Evolutionary conservation across 768 basidiomycete genomes (phyloP), one percentile per base, ranked within the genome.

Genomic region (Leccinellum luteum): DNA sequence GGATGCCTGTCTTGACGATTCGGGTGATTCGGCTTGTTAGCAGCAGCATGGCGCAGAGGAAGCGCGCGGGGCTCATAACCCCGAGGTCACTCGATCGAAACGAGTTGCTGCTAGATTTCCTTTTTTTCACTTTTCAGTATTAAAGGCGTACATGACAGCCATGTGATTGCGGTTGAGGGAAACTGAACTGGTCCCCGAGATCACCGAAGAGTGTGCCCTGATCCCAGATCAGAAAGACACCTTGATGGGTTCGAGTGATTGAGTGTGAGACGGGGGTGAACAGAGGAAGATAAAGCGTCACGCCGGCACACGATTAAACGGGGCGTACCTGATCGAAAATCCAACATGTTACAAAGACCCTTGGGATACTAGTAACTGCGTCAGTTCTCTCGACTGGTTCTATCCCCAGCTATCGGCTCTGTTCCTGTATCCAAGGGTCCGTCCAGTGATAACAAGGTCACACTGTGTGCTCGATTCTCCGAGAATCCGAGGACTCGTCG

Each of bases 11-110:
- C 14, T 32, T 32, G 32, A 32, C 32, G 32, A 14, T 32, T 13
- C 13, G 13, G 32, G 3, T 32, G 32, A 13, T 32, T 14, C 32
- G 32, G 14, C 25, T 0, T 14, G 2, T n/a, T 0, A 0, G 0
- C 1, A 77, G 76, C 76, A 77, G 69, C 76, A 75, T 77, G 76
- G 74, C 76, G 75, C 76, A 77, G 76, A 69, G 75, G 76, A 70
- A 77, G 76, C 75, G 75, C 73, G 76, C 76, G 69, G 76, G 76
- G 75, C 75, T 73, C 76, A 77, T 77, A 77, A 77, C 75, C 76
- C 76, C 69, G 76, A 77, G 74, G 76, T 76, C 76, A 73, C 74
- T 75, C 68, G 76, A 77, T 77, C 76, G 76, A 77, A 76, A 77
- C 76, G 66, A 75, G 74, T 74, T 75, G 74, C 67, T 76, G 75